A percentile compares a stretch with the other conserved stretches of the same genome.
phyloP scores from a whole-genome alignment of 257 asterid genomes.

The Anisodus tanguticus region DNA sequence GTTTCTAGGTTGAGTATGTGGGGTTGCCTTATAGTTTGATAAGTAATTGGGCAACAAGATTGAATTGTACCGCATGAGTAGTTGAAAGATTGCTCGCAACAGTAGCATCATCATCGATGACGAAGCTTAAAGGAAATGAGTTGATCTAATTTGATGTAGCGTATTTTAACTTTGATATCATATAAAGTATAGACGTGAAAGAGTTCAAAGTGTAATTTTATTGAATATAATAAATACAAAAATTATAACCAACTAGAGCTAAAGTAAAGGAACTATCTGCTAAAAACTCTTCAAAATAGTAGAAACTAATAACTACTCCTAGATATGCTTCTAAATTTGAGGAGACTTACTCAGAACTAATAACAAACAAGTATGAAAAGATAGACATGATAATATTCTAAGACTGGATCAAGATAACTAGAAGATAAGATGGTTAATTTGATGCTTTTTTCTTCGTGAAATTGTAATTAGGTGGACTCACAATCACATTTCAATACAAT shows the following conservation, averaged over 20 bases:
- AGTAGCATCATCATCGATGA: not conserved
- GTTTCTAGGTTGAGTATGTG: not conserved
- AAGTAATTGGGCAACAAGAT: not conserved
- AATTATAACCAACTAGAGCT: not conserved
- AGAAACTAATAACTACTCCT: not conserved
- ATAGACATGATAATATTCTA: too few species aligned
- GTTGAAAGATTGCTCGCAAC: too few species aligned
- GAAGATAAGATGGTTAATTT: not conserved
- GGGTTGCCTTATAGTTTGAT: not conserved
- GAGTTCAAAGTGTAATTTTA: not conserved
- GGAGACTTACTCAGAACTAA: not conserved
- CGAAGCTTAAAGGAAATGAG: not conserved
- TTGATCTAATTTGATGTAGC: not conserved
- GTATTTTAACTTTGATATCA: not conserved
- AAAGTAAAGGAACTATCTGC: not conserved
- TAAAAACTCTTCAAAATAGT: not conserved
- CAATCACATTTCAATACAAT: not conserved
- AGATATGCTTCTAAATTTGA: not conserved
- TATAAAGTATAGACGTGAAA: not conserved
- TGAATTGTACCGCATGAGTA: too few species aligned
- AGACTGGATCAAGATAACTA: too few species aligned
- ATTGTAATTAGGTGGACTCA: not conserved
- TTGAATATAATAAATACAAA: not conserved
- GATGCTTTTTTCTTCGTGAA: not conserved
- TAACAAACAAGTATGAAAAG: too few species aligned